Evolutionary conservation across 257 asterid genomes (phyloP), one percentile per base, ranked within the genome.

Genomic region (Primulina eburnea): DNA sequence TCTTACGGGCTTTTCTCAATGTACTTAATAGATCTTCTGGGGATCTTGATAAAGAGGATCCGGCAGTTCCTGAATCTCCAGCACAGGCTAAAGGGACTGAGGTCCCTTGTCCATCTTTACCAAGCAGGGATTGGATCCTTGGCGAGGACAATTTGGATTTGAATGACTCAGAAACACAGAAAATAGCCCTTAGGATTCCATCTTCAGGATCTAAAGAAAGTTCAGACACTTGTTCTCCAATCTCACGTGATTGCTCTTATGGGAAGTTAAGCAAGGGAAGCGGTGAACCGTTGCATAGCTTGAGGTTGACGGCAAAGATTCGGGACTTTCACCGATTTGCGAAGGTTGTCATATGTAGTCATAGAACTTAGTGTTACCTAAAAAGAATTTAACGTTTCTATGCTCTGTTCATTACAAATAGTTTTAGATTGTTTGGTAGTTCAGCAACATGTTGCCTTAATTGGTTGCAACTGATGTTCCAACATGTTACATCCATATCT

Each of bases 321-420:
- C 97, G 97, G 8, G 97, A 94, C 81, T 91, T 94, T 75, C 92
- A 91, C 72, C 88, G 81, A 78, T 87, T 67, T 81, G 97, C 99
- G 0, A 94, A 94, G 96, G 99, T 91, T 64, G 26, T 24, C 26
- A 24, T 24, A 24, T 24, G 26, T 24, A 24, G 0, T 24, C 26
- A 24, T 24, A 24, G 26, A 24, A 24, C 1, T 24, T 24, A 24
- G 26, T 24, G 26, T 24, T 24, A 24, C 26, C 26, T 24, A 24
- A 24, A 24, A 24, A 24, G 26, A 24, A 24, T 24, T 24, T 24
- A 24, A 24, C 1, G 26, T 24, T 24, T 24, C 26, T 24, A 24
- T 24, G 26, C 26, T 24, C 26, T 24, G 26, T 24, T 24, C 26
- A 24, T 24, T 24, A 24, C 26, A 24, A 24, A 24, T 24, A 24